Evolutionary conservation across 2,329 filamentous ascomycete genomes (phyloP), one percentile per base, ranked within the genome.

Genomic region (Fusarium metavorans): DNA sequence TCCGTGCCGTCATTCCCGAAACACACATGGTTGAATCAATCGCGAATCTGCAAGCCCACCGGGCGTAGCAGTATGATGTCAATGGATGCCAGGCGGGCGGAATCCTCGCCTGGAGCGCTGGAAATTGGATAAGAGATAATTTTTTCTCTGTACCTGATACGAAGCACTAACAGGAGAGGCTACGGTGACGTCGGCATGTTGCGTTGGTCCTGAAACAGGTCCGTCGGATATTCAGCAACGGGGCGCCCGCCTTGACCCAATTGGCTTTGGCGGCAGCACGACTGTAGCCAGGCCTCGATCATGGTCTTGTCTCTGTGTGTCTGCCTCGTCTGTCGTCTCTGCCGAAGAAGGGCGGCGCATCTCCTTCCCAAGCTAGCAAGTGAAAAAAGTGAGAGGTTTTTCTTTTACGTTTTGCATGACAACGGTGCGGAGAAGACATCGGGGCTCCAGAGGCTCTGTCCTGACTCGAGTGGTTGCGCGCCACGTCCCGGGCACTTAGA

Each of bases 1-100:
- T 76, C 69, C 74, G 77, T 79, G 77, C 77, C 77, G 77, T 77
- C 77, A 71, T 66, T 79, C 73, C 77, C 77, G 77, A 64, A 66
- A 64, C 66, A 45, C 64, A 56, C 20, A 35, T 58, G 59, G 20
- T 39, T 66, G 52, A 60, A 62, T 62, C 41, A 68, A 61, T 74
- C 58, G 67, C 59, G 64, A 72, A 70, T 76, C 71, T 56, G 61
- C 52, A 48, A 68, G 45, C 18, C 59, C 58, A 63, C 64, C 30
- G 43, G 61, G 30, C 59, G 43, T 57, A 58, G 48, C 58, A 45
- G 43, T 59, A 78, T 78, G 77, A 78, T 78, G 77, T 78, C 76
- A 78, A 69, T 71, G 57, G 48, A 52, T 32, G 48, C 54, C 63
- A 57, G 23, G n/a, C 27, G 16, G 39, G 66, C 59, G 66, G 57